A percentile compares a stretch with the other conserved stretches of the same genome.
Conservation (phyloP, 2,329 filamentous ascomycete genomes). For the Cucurbitaria berberidis region DNA sequence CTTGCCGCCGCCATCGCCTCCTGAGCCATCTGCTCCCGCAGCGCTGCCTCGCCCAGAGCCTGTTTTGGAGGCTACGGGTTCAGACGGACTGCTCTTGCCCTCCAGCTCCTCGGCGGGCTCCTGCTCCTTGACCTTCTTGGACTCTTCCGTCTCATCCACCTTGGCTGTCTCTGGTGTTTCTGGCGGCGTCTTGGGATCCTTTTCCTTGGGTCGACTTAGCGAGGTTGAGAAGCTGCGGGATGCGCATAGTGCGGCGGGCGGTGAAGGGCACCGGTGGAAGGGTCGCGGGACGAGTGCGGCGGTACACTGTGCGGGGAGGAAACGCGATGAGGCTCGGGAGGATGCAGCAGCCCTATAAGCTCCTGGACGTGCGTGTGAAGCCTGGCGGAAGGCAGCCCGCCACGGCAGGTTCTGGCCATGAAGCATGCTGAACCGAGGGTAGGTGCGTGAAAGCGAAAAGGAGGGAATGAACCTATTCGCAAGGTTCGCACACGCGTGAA, state of each 20-base stretch:
- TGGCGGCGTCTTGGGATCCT: slow-evolving; percentile 57
- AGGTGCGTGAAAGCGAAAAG: slow-evolving; percentile 5
- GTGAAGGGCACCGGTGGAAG: slow-evolving; percentile 31
- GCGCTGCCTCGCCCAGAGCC: slow-evolving; percentile 66
- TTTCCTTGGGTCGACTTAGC: slow-evolving; percentile 61
- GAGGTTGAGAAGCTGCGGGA: slow-evolving; percentile 51
- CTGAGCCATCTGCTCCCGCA: slow-evolving; percentile 57
- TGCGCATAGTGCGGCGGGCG: slow-evolving; percentile 41
- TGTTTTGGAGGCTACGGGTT: slow-evolving; percentile 58
- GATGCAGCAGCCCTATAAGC: slow-evolving; percentile 41
- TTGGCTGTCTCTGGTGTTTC: slow-evolving; percentile 51
- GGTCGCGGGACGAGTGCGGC: slow-evolving; percentile 33
- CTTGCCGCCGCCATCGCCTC: slow-evolving; percentile 66
- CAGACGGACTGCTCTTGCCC: slow-evolving; percentile 56
- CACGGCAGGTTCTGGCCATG: slow-evolving; percentile 69
- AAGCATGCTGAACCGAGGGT: slow-evolving; percentile 57
- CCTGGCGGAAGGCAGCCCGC: slow-evolving; percentile 65
- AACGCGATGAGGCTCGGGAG: slow-evolving; percentile 30
- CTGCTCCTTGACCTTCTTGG: slow-evolving; percentile 51
- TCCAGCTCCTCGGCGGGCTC: slow-evolving; percentile 50
- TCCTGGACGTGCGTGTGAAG: slow-evolving; percentile 53
- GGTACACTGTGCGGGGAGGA: slow-evolving; percentile 40
- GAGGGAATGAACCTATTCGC: slow-evolving; percentile 10
- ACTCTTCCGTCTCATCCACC: slow-evolving; percentile 50
- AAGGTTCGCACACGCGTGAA: slow-evolving; percentile 8